These are phyloP conservation scores for Calcarisporium arbuscula DNA, from an alignment of 2,329 filamentous ascomycete species.

Conservation along the genomic window DNA sequence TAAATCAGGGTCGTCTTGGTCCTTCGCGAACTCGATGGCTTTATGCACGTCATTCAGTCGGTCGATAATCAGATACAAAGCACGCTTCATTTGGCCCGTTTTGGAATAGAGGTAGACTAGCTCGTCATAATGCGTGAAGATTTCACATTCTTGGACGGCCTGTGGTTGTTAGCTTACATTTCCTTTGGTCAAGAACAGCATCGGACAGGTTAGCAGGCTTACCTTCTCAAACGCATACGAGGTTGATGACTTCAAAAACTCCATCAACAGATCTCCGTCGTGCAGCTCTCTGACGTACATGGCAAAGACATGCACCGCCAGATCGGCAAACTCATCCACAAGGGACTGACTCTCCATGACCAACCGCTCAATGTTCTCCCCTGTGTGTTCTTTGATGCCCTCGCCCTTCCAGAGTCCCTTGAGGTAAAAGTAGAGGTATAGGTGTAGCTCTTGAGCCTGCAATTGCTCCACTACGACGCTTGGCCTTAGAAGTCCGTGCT, in stretches of 20 bases:
- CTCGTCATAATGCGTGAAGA: conserved; percentile 75
- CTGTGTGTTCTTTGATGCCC: conserved; percentile 47
- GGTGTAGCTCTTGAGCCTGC: conserved; percentile 55
- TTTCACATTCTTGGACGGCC: conserved; percentile 74
- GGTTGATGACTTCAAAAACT: conserved; percentile 78
- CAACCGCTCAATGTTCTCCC: conserved; percentile 50
- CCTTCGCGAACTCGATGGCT: conserved; percentile 90
- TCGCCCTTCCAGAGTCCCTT: conserved; percentile 78
- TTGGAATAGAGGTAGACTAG: conserved; percentile 95
- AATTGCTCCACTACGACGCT: conserved; percentile 74
- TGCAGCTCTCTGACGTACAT: conserved; percentile 70
- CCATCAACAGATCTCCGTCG: conserved; percentile 75
- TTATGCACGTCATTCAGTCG: conserved; percentile 86
- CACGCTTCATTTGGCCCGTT: conserved; percentile 87
- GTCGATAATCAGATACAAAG: conserved; percentile 88
- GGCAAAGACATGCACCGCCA: conserved; percentile 81
- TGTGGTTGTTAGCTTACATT: conserved; percentile 16
- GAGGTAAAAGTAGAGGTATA: conserved; percentile 91
- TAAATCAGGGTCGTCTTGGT: conserved; percentile 83
- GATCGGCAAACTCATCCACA: conserved; percentile 80
- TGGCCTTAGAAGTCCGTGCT: conserved; percentile 77
- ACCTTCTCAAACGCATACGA: conserved; percentile 81
- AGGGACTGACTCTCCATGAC: conserved; percentile 58
- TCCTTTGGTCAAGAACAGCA: conserved; percentile 10
- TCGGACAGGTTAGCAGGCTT: conserved; percentile 2